These are phyloP conservation scores for Metschnikowia continentalis DNA, from an alignment of 805 yeast genomes.

Conservation along the genomic window DNA sequence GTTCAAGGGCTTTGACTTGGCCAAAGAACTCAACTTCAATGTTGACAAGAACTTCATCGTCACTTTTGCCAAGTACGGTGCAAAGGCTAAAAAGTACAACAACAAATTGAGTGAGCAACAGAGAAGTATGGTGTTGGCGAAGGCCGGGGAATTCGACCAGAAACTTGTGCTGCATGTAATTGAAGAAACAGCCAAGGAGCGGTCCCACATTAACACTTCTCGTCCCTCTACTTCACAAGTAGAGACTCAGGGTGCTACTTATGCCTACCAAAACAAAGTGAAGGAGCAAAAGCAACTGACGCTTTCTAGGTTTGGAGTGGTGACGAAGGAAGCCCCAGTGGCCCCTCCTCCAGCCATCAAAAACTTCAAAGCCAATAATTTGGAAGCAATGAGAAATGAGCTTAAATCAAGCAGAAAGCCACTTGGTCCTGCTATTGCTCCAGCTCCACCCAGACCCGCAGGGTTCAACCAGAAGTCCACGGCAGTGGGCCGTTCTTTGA, in stretches of 20 bases:
- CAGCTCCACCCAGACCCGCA: slow-evolving; percentile 52
- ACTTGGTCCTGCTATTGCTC: slow-evolving; percentile 21
- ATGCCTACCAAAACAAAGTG: slow-evolving; percentile 19
- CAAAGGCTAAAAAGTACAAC: slow-evolving; percentile 61
- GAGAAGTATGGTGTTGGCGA: slow-evolving; percentile 54
- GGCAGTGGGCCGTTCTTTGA: slow-evolving; percentile 36
- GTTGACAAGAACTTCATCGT: slow-evolving; percentile 53
- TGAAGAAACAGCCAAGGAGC: slow-evolving; percentile 20
- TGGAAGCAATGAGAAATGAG: slow-evolving; percentile 34
- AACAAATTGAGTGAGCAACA: slow-evolving; percentile 70
- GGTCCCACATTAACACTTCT: slow-evolving; percentile 26
- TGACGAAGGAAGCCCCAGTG: slow-evolving; percentile 27
- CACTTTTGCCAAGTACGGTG: slow-evolving; percentile 58
- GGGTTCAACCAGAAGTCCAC: slow-evolving; percentile 43
- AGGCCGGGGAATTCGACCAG: slow-evolving; percentile 54
- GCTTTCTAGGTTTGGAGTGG: slow-evolving; percentile 32
- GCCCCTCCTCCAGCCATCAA: slow-evolving; percentile 33
- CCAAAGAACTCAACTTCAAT: slow-evolving; percentile 47
- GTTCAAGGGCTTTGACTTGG: slow-evolving; percentile 60
- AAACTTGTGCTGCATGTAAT: slow-evolving; percentile 50
- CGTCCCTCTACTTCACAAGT: slow-evolving; percentile 6
- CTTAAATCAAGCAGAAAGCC: slow-evolving; percentile 22
- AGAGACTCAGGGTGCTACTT: slow-evolving; percentile 3
- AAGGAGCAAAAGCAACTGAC: slow-evolving; percentile 33
- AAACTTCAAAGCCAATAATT: slow-evolving; percentile 26